A percentile compares a stretch with the other conserved stretches of the same genome.
phyloP scores from a whole-genome alignment of 371 early-diverging fungal species.

The Mortierella sp. region DNA sequence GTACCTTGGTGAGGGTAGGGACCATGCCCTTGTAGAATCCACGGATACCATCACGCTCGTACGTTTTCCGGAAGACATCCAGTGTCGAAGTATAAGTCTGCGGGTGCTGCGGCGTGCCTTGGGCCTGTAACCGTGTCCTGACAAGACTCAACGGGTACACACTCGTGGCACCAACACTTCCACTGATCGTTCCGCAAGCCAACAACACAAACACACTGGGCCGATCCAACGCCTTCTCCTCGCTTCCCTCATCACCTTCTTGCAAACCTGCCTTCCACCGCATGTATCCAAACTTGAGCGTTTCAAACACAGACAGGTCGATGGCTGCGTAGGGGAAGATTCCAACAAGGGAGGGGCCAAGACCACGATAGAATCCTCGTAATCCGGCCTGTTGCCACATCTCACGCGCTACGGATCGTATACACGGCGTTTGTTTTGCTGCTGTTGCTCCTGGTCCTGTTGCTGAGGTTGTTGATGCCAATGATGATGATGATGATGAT shows the following conservation, averaged over 20 bases:
- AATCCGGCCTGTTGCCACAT: constrained; percentile 75
- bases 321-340: constrained; percentile 89
- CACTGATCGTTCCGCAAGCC: constrained; percentile 82
- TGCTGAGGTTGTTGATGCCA: background rate
- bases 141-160: constrained; percentile 88
- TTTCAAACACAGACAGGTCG: constrained; percentile 84
- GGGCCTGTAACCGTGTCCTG: constrained; percentile 87
- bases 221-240: constrained; percentile 52
- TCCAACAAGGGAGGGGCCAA: constrained; percentile 75
- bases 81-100: constrained; percentile 75
- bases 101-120: constrained; percentile 86
- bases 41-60: constrained; percentile 60
- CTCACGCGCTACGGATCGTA: constrained; percentile 62
- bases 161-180: constrained; percentile 77
- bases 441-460: constrained; percentile 2
- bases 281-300: constrained; percentile 79
- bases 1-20: constrained; percentile 83
- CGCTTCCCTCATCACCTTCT: constrained; percentile 54
- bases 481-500: constrained; percentile 6
- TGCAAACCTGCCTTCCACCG: constrained; percentile 63
- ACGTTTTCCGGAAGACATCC: constrained; percentile 80
- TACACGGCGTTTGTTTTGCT: constrained; percentile 9
- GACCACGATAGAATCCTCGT: constrained; percentile 82
- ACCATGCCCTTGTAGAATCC: constrained; percentile 80
- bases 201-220: constrained; percentile 73